Percentiles rank a stretch among this genome's conserved stretches.
Evolutionary conservation across 805 yeast species (phyloP).

Genomic region (Hanseniaspora taiwanica): DNA sequence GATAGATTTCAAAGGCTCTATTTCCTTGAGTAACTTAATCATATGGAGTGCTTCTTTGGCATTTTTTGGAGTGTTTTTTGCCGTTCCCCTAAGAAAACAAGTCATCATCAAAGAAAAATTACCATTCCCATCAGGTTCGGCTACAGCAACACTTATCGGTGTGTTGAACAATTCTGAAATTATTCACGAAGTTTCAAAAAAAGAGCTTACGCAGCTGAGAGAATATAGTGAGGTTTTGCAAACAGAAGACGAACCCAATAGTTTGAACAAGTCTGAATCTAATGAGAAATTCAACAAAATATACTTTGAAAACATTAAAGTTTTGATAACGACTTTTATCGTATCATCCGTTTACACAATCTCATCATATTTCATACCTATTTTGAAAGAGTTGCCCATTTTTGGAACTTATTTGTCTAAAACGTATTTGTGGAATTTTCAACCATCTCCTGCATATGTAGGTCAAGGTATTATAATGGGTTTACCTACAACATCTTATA

Average conservation of each 20-base stretch:
- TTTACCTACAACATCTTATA: slow-evolving; percentile 73
- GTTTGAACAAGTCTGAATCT: slow-evolving; percentile 11
- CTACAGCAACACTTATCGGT: slow-evolving; percentile 85
- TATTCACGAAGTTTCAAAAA: slow-evolving; percentile 21
- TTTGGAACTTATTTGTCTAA: slow-evolving; percentile 56
- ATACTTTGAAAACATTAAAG: slow-evolving; percentile 46
- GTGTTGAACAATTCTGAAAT: slow-evolving; percentile 68
- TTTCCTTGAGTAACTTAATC: slow-evolving; percentile 29
- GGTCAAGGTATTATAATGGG: slow-evolving; percentile 99
- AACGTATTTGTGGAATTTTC: slow-evolving; percentile 70
- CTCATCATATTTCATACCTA: slow-evolving; percentile 59
- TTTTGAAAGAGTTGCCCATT: slow-evolving; percentile 53
- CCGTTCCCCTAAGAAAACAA: slow-evolving; percentile 75
- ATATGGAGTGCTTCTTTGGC: slow-evolving; percentile 83
- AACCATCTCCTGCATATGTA: slow-evolving; percentile 93
- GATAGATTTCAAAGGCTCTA: slow-evolving; percentile 10
- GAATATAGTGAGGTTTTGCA: slow-evolving; percentile 17
- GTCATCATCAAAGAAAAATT: slow-evolving; percentile 79
- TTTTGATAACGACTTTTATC: slow-evolving; percentile 46
- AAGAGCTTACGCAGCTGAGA: slow-evolving; percentile 15
- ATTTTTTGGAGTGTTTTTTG: slow-evolving; percentile 91
- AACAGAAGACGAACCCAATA: slow-evolving; percentile 5
- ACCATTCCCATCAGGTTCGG: slow-evolving; percentile 90
- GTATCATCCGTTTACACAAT: slow-evolving; percentile 65
- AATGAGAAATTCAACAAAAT: slow-evolving; percentile 7